These are phyloP conservation scores for Chlamydomonas reinhardtii DNA, from an alignment of 163 green algal species.

Conservation along the genomic window DNA sequence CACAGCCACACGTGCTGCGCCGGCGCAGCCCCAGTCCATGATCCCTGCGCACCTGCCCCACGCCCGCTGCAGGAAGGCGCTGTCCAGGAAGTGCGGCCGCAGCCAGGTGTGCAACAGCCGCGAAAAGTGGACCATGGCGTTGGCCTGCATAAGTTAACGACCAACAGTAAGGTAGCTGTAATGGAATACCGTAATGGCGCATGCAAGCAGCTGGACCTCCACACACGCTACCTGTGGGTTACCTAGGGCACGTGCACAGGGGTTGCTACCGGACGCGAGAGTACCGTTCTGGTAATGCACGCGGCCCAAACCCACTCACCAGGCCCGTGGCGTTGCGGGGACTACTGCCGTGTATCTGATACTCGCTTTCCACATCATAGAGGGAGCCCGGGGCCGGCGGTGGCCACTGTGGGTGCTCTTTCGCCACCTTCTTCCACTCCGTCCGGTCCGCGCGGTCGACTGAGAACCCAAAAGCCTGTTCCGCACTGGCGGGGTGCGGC, in stretches of 20 bases:
- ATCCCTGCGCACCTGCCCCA: not conserved
- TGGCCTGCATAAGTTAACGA: not conserved
- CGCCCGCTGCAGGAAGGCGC: not conserved
- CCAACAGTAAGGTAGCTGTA: no score
- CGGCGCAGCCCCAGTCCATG: no score
- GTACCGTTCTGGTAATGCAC: no score
- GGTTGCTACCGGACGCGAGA: no score
- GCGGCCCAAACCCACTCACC: no score
- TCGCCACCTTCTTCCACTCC: not conserved
- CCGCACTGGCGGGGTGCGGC: no score
- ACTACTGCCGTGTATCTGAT: no score
- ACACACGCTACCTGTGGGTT: no score
- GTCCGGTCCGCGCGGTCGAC: not conserved
- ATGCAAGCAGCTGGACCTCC: no score
- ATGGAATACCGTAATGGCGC: no score
- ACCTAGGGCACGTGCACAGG: no score
- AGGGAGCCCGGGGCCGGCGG: not conserved
- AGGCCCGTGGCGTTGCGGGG: not conserved
- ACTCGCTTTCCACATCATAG: not conserved
- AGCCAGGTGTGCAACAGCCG: constrained; percentile 26
- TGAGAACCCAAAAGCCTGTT: not conserved
- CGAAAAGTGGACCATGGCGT: constrained; percentile 3
- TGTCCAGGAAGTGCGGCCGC: constrained; percentile 43
- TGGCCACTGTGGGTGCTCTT: not conserved
- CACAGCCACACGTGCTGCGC: no score